Evolutionary conservation across 371 early-diverging fungal genomes (phyloP).

Genomic region (Conidiobolus incongruus): DNA sequence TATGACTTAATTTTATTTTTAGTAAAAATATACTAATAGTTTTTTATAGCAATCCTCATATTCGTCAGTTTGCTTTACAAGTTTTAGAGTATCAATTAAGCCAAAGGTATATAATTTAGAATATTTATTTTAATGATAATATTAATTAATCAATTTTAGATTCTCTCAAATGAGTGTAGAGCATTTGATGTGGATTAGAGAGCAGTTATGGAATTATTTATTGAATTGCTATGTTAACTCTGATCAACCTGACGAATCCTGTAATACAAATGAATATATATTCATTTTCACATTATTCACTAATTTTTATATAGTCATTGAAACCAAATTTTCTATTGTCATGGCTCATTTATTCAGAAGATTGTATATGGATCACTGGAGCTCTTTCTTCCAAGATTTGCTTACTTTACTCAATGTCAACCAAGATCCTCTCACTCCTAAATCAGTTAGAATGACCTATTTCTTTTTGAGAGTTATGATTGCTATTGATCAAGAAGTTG

Average conservation of each 20-base stretch:
- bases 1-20: not conserved
- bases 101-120: too few species aligned
- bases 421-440: constrained; percentile 8
- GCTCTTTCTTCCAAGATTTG: constrained; percentile 67
- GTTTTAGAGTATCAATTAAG: too few species aligned
- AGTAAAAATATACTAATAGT: too few species aligned
- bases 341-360: constrained; percentile 61
- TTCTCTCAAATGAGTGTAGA: too few species aligned
- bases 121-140: too few species aligned
- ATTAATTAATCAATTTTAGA: too few species aligned
- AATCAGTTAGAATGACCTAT: constrained; percentile 35
- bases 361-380: constrained; percentile 71
- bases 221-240: not conserved
- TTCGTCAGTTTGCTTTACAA: too few species aligned
- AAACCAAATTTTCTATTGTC: constrained; percentile 71
- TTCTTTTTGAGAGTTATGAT: constrained; percentile 56
- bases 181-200: too few species aligned
- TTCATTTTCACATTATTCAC: not conserved
- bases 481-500: constrained; percentile 81
- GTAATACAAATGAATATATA: too few species aligned
- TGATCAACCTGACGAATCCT: not conserved
- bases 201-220: too few species aligned
- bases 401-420: constrained; percentile 25
- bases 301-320: constrained; percentile 23
- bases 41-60: too few species aligned